Base-by-base conservation (phyloP, 805 yeast genomes). In the Candida silvatica region DNA sequence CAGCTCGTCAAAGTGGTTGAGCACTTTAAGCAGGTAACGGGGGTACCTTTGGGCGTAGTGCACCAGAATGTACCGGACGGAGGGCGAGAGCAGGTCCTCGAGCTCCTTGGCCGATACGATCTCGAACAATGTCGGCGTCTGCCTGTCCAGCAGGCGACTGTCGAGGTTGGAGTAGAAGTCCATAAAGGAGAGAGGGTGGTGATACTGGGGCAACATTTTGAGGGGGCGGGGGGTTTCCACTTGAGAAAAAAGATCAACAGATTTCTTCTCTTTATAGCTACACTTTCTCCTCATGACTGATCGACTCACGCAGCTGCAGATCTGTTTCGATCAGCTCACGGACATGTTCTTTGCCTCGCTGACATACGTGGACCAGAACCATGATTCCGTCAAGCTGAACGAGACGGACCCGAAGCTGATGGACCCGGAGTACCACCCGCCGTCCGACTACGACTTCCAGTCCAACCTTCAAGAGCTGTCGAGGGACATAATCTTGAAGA, bases 51-150 rank as follows among this genome's bases (percentile, higher is more conserved):
- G 77, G 1, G 95, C 81, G 55, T 83, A 84, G 49, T 85, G 85
- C 5, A 84, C 84, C 14, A 90, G 56, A 7, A 90, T 67, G 56
- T 78, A 88, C 37, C 95, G 61, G 16, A 87, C 53, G 0, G 96
- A 83, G 0, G 96, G 95, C 0, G 94, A 77, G 23, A 90, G 61
- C 37, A 90, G 65, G 2, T 70, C 63, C 39, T 84, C 85, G 18
- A 90, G 67, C 58, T 90, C 95, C 39, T 71, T 69, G 0, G 95
- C 74, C 0, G 96, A 85, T 9, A 86, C 63, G 33, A 90, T 69
- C 62, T 90, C 98, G 56, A 88, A 90, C 2, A 90, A 62, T 0
- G 97, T 87, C 1, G 97, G 97, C 2, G 78, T 68, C 35, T 74
- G 79, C 2, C 79, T 66, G 47, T 83, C 88, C 43, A 86, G 59